Base-by-base conservation (phyloP, 2,329 filamentous ascomycete species). In the Zymoseptoria passerinii region DNA sequence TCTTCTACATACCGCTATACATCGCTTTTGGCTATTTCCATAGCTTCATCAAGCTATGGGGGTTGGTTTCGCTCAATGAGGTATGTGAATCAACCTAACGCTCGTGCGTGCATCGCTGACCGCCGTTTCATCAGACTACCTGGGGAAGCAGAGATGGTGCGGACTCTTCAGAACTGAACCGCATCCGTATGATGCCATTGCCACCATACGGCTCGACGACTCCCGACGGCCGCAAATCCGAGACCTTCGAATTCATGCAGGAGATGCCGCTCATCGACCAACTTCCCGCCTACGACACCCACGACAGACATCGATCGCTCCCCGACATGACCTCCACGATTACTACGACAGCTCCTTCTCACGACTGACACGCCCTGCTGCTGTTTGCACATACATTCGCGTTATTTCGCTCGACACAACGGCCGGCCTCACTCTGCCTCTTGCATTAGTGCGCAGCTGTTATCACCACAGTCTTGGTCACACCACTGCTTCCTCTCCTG, bases 121-220 rank as follows among this genome's bases (percentile, higher is more conserved):
- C 64, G 61, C 61, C 62, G 61, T 63, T 67, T 63, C 59, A 59
- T 59, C 71, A 96, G 92, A 96, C 92, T 50, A 92, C 91, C 55
- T 96, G 92, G 92, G 92, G 92, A 70, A 96, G 90, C 76, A 87
- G 92, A 74, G 89, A 90, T 68, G 92, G 94, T 68, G 92, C 90
- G 70, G 92, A 96, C 74, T 82, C 87, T 66, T 88, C 95, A 74
- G 50, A 52, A 3, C 23, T 27, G 8, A 88, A 95, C 74, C 82
- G 81, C 63, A 80, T 84, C 66, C 85, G 88, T 70, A 84, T 89
- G 78, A 82, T 74, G 52, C 70, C 67, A 28, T 63, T 72, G n/a
- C 71, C 71, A 54, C 66, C 65, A 13, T 73, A 73, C 62, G 66
- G 65, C 53, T 67, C 70, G 18, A 58, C 60, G 23, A 23, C 23